A percentile compares a stretch with the other conserved stretches of the same genome.
Conservation (phyloP, 2,329 filamentous ascomycete genomes). For the Botrytis galanthina region DNA sequence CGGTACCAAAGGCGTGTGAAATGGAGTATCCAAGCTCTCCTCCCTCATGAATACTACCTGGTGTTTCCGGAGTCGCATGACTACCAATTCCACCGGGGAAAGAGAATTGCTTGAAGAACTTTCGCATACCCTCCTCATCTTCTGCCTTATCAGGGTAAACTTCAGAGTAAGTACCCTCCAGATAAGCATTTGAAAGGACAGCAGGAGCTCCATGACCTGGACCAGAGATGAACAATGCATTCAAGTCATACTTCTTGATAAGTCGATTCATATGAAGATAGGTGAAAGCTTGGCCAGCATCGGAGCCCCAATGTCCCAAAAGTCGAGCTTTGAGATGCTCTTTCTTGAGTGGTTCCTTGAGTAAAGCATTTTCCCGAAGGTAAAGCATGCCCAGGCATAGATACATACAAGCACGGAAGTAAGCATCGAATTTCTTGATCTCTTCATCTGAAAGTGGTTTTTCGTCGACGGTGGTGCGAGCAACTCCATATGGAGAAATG, state of each 20-base stretch:
- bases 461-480: constrained; percentile 62
- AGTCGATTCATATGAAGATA: constrained; percentile 81
- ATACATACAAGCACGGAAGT: constrained; percentile 73
- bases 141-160: constrained; percentile 73
- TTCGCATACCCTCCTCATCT: constrained; percentile 65
- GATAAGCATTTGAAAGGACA: constrained; percentile 71
- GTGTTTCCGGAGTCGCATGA: constrained; percentile 76
- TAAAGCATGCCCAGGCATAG: constrained; percentile 80
- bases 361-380: constrained; percentile 69
- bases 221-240: constrained; percentile 71
- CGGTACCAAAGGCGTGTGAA: constrained; percentile 74
- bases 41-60: constrained; percentile 74
- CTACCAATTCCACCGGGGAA: constrained; percentile 78
- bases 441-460: constrained; percentile 64
- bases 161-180: constrained; percentile 75
- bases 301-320: constrained; percentile 76
- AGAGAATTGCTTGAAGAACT: constrained; percentile 80
- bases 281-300: constrained; percentile 77
- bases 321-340: constrained; percentile 71
- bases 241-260: constrained; percentile 75
- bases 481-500: constrained; percentile 63
- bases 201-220: constrained; percentile 77
- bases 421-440: constrained; percentile 66
- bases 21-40: constrained; percentile 80
- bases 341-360: constrained; percentile 64